Conservation (phyloP, 2,329 filamentous ascomycete species). For the Tolypocladium ophioglossoides region DNA sequence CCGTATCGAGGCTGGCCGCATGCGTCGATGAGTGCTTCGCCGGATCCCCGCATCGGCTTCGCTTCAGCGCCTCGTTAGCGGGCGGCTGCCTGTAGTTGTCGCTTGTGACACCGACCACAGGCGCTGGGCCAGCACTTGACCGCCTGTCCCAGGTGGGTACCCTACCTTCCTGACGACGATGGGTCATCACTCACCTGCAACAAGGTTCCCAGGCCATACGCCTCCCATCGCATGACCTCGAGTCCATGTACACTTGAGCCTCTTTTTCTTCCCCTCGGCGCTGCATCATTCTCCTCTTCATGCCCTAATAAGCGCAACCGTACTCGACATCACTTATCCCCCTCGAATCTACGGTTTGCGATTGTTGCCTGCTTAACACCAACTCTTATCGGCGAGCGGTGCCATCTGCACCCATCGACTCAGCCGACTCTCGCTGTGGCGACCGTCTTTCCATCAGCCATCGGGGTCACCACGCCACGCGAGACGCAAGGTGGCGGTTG, state of each 20-base stretch:
- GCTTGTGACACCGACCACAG: neutral
- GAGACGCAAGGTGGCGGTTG: constrained; percentile 21
- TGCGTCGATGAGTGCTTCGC: neutral
- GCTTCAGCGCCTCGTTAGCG: neutral
- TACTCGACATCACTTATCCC: neutral
- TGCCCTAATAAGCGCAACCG: neutral
- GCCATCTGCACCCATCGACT: neutral
- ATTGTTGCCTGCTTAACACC: neutral
- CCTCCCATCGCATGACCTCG: neutral
- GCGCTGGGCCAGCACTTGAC: neutral
- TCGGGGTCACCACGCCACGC: constrained; percentile 1
- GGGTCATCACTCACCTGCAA: neutral
- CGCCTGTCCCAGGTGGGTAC: neutral
- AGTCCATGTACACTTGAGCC: neutral
- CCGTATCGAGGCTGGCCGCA: neutral
- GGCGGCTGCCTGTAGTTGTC: neutral
- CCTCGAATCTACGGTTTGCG: neutral
- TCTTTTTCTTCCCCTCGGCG: neutral
- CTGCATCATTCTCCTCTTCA: neutral
- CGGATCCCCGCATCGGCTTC: neutral
- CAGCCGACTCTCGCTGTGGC: neutral
- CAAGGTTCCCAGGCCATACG: neutral
- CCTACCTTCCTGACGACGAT: neutral
- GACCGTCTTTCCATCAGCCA: neutral
- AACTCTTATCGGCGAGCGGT: neutral